Conservation (phyloP, 2,329 filamentous ascomycete species). For the Fusarium phyllophilum region DNA sequence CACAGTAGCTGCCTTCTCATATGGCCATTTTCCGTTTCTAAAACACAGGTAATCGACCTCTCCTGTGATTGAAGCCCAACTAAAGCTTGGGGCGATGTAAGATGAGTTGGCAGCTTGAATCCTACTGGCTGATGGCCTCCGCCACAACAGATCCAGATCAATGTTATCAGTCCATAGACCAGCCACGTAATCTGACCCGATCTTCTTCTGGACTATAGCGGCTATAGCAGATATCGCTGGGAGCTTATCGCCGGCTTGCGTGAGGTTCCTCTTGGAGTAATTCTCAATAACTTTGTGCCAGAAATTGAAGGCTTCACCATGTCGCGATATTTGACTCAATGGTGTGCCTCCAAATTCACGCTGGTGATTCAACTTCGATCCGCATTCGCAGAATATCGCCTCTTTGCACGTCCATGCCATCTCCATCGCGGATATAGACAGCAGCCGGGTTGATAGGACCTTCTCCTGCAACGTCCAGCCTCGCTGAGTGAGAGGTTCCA, state of each 20-base stretch:
- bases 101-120: background rate
- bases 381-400: slow-evolving; percentile 40
- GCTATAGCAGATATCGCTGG: slow-evolving; percentile 47
- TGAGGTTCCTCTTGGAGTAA: slow-evolving; percentile 41
- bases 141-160: slow-evolving; percentile 39
- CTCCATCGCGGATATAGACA: slow-evolving; percentile 26
- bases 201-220: slow-evolving; percentile 31
- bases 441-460: slow-evolving; percentile 22
- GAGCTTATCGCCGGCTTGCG: slow-evolving; percentile 39
- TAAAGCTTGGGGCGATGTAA: slow-evolving; percentile 39
- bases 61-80: slow-evolving; percentile 39
- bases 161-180: slow-evolving; percentile 46
- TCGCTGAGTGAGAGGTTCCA: slow-evolving; percentile 24
- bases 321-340: slow-evolving; percentile 23
- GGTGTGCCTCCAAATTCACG: slow-evolving; percentile 34
- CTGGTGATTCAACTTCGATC: slow-evolving; percentile 36
- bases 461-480: slow-evolving; percentile 37
- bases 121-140: slow-evolving; percentile 1
- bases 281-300: slow-evolving; percentile 46
- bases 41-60: slow-evolving; percentile 43
- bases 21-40: slow-evolving; percentile 29
- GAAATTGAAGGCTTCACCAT: slow-evolving; percentile 36
- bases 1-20: slow-evolving; percentile 15
- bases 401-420: slow-evolving; percentile 35
- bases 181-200: slow-evolving; percentile 41